Conservation (phyloP, 2,329 filamentous ascomycete genomes). For the Emmonsia crescens region DNA sequence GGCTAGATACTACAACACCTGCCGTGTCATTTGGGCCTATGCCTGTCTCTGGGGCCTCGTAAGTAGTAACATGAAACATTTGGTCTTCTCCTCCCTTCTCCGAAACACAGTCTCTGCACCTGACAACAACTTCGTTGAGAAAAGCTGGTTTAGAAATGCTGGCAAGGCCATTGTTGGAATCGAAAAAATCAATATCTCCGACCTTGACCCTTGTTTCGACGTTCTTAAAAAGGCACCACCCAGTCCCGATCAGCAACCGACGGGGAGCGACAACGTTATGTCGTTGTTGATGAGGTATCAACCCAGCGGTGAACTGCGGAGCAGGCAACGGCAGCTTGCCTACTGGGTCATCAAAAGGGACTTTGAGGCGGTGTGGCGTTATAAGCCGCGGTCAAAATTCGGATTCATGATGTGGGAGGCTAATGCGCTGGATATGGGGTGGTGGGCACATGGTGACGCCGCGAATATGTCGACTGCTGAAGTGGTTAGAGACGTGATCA, state of each 20-base stretch:
- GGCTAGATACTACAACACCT: slow-evolving; percentile 30
- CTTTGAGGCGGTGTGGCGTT: slow-evolving; percentile 16
- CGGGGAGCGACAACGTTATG: neutral
- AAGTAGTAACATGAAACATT: slow-evolving; percentile 24
- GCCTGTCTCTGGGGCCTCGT: slow-evolving; percentile 31
- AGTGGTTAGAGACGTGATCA: slow-evolving; percentile 24
- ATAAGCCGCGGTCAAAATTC: slow-evolving; percentile 18
- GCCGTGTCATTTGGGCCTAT: slow-evolving; percentile 39
- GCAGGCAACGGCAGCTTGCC: slow-evolving; percentile 20
- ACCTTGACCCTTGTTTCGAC: slow-evolving; percentile 7
- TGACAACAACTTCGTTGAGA: slow-evolving; percentile 8
- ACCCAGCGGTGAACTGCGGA: slow-evolving; percentile 15
- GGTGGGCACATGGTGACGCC: slow-evolving; percentile 10
- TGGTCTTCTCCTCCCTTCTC: slow-evolving; percentile 23
- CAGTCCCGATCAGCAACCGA: neutral
- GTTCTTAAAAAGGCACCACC: neutral
- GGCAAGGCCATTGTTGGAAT: slow-evolving; percentile 12
- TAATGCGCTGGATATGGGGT: slow-evolving; percentile 22
- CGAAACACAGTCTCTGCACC: slow-evolving; percentile 15
- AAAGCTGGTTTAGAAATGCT: neutral
- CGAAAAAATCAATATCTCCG: slow-evolving; percentile 14
- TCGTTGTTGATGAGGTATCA: slow-evolving; percentile 17
- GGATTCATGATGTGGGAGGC: slow-evolving; percentile 28
- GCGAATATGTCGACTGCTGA: neutral
- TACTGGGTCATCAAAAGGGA: slow-evolving; percentile 21